Conservation (phyloP, 306 rosid genomes). For the Sicyos edulis region DNA sequence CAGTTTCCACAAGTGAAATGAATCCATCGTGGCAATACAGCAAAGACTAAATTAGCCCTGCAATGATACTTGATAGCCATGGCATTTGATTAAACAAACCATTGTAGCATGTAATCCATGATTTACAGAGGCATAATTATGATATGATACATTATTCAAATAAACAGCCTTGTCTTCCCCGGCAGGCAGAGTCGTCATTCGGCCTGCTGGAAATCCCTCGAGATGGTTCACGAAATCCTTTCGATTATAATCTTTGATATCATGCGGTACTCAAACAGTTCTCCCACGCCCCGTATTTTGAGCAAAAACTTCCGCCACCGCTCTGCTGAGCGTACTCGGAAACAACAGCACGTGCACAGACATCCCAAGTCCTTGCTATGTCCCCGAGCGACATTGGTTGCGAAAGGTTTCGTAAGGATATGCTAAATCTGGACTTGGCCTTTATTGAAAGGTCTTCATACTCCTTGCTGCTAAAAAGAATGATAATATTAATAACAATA, state of each 20-base stretch:
- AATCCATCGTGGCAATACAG: constrained; percentile 10
- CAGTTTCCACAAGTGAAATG: neutral
- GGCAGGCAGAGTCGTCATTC: neutral
- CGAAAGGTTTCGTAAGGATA: constrained; percentile 58
- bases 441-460: constrained; percentile 73
- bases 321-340: constrained; percentile 74
- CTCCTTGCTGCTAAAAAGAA: constrained; percentile 46
- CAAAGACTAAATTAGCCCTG: neutral
- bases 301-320: constrained; percentile 94
- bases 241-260: neutral
- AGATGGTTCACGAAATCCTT: neutral
- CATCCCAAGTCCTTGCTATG: constrained; percentile 80
- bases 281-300: constrained; percentile 82
- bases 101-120: neutral
- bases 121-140: neutral
- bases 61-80: neutral
- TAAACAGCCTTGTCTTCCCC: neutral
- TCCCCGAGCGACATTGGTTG: constrained; percentile 80
- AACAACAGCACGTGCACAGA: constrained; percentile 62
- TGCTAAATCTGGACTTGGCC: constrained; percentile 73
- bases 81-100: no score
- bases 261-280: constrained; percentile 53
- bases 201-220: neutral
- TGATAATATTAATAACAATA: neutral
- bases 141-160: neutral